Evolutionary conservation across 1,284 basidiomycete genomes (phyloP), one percentile per base, ranked within the genome.

Genomic region (Volvariella volvacea): DNA sequence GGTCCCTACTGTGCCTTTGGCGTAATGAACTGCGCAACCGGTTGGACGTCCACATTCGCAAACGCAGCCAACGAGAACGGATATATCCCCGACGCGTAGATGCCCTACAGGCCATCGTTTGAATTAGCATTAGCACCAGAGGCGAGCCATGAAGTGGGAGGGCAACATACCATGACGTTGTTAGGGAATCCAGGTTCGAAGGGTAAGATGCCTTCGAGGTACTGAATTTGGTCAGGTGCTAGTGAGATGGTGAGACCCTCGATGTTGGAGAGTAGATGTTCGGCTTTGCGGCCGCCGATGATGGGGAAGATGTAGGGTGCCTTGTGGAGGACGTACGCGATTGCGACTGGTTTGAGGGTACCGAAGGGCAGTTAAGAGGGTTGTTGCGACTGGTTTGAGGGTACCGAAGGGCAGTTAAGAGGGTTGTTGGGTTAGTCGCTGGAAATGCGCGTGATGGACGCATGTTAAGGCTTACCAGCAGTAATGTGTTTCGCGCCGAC

Each of bases 321-420:
- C 52, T 75, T 75, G 39, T 70, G 65, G 65, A 74, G 62, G 6
- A 74, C 49, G 46, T 74, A 76, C 10, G 74, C 71, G 40, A 76
- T 71, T 1, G 70, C 71, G 22, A 71, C 66, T 62, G 48, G 39
- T 41, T 19, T 45, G 43, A 10, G 41, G n/a, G 14, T 40, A 42
- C 12, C 33, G 19, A 9, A 50, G 17, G n/a, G n/a, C n/a, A n/a
- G n/a, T n/a, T 33, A 22, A 14, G 22, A 31, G 43, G 12, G 21
- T 38, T 14, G 15, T 22, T 25, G 31, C 36, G 2, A 31, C 66
- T 62, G 48, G 39, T 41, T 19, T 45, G 43, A 10, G 41, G n/a
- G 14, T 40, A 42, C 12, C 33, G 19, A 9, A 50, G 17, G n/a
- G n/a, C n/a, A n/a, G n/a, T n/a, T 33, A 22, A 14, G 22, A 31